Evolutionary conservation across 2,329 filamentous ascomycete species (phyloP).

Genomic region (Phialophora expanda): DNA sequence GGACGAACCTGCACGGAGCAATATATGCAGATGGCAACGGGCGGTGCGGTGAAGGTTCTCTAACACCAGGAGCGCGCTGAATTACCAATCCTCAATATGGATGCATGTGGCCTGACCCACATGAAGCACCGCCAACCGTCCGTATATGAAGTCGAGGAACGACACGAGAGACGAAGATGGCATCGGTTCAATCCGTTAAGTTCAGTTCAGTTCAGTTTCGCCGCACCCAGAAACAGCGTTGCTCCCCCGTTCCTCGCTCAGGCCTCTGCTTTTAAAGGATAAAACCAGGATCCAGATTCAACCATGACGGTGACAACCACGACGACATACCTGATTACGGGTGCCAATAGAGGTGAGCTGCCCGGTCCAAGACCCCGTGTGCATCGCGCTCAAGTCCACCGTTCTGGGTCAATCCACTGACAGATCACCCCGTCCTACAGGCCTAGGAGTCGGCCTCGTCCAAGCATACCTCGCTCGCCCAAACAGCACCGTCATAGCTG

Average conservation of each 20-base stretch:
- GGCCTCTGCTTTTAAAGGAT: background rate
- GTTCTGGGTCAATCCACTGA: background rate
- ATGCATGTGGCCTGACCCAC: background rate
- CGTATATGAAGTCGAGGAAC: background rate
- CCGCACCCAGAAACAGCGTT: background rate
- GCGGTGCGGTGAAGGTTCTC: background rate
- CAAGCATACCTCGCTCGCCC: constrained; percentile 15
- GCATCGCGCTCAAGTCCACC: no score
- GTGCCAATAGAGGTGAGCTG: constrained; percentile 17
- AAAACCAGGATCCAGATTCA: background rate
- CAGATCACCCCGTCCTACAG: background rate
- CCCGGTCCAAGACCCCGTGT: background rate
- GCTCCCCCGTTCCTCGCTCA: background rate
- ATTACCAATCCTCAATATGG: background rate
- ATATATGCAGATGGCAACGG: background rate
- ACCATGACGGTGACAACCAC: background rate
- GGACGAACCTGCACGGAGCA: constrained; percentile 2
- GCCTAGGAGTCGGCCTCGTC: constrained; percentile 22
- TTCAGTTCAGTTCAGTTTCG: background rate
- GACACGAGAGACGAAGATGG: background rate
- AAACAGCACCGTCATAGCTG: constrained; percentile 25
- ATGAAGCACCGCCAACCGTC: background rate
- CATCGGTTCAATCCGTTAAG: background rate
- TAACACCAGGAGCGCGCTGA: background rate
- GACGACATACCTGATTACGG: constrained; percentile 24